Evolutionary conservation across 805 yeast species (phyloP), one percentile per base, ranked within the genome.

Genomic region (Isabelozyma heimii): DNA sequence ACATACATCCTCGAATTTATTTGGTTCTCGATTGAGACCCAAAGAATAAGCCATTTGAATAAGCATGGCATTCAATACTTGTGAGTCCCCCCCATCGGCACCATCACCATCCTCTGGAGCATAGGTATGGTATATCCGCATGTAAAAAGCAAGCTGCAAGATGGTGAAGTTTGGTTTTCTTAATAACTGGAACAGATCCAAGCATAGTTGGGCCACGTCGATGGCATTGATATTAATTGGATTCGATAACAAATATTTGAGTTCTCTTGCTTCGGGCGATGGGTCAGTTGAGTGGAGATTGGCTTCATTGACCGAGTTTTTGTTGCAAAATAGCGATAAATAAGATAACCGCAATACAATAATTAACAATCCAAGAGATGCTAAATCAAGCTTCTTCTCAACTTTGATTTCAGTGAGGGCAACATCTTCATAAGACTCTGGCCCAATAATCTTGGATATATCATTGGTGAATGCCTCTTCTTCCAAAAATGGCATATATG

Each of bases 151-250:
- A 37, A 69, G 59, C 49, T 67, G 73, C 16, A 70, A 48, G 2
- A 69, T 61, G 0, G 66, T 62, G 24, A 68, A 57, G 43, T 60
- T 61, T 1, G 67, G 53, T 37, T 65, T 62, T 50, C 81, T 62
- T 40, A 80, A 55, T 27, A 82, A 49, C 42, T 76, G 77, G 61
- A 83, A 83, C 52, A 80, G 84, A 49, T 78, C 76, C 42, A 83
- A 59, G 55, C 87, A 83, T 52, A 72, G 60, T 50, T 79, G 79
- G 0, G 87, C 84, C 26, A 76, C 76, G 47, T 67, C 74, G 30
- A 79, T 69, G 13, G 66, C 69, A 17, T 75, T 75, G 38, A 71
- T 62, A 14, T 75, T 73, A 16, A 82, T 69, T 4, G 84, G 83
- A 48, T 77, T 66, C 1, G 63, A 56, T 45, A 79, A 54, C 14